Evolutionary conservation across 495 filamentous ascomycete genomes (phyloP), one percentile per base, ranked within the genome.

Genomic region (Tuber magnatum): DNA sequence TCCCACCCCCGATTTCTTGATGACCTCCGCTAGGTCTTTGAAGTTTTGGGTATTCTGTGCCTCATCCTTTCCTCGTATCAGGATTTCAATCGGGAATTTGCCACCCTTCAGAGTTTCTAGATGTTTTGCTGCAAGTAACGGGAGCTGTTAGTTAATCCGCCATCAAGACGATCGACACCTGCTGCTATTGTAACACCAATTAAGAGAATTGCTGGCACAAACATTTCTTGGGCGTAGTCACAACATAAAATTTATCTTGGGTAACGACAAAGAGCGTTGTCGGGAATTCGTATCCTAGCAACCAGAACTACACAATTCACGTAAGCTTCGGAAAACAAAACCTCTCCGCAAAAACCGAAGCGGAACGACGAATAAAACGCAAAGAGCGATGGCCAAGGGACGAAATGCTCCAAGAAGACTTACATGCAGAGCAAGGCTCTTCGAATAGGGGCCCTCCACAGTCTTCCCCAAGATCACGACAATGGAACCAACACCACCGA

Each of bases 201-300:
- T 20, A 71, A 75, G 61, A 8, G 70, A 39, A 28, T 35, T 12
- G 28, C 56, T 35, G 35, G 56, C 56, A 69, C 83, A 75, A 82
- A 95, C 94, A 94, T 90, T 99, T 99, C 85, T 99, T 99, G 32
- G 92, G 90, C 18, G 95, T 98, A 3, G 96, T 98, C 73, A 98
- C 90, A 71, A 97, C 89, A 83, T 93, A 94, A 77, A 98, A 85
- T 72, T 88, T 87, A 73, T 98, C 96, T 71, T 89, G 88, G 16
- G 96, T 97, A 80, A 98, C 88, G 68, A 99, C 87, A 84, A 99
- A 91, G 61, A 98, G 87, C 0, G 95, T 98, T 22, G 95, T 93
- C 68, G 95, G 95, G 81, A 99, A 99, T 83, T 99, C 95, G 87
- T 98, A 99, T 78, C 95, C 95, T 75, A 99, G 88, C 70, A 99